Conservation (phyloP, 1,139 yeast genomes). For the Pneumocystis canis region DNA sequence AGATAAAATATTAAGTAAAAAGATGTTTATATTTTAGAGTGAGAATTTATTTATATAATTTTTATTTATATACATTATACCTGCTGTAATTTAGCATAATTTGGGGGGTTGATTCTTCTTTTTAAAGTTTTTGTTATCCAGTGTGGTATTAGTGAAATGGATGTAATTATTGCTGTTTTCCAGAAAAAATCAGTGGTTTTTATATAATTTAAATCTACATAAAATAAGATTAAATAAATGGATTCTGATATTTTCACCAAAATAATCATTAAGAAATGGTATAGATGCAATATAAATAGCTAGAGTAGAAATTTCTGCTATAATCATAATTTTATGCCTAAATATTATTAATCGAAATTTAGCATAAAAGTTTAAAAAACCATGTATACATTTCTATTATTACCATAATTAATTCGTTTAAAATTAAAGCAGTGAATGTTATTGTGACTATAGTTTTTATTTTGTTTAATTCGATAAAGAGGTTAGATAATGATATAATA, state of each 20-base stretch:
- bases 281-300: slow-evolving; percentile 53
- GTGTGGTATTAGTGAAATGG: slow-evolving; percentile 70
- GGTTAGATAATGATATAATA: slow-evolving; percentile 69
- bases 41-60: not conserved
- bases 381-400: slow-evolving; percentile 82
- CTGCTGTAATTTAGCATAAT: slow-evolving; percentile 83
- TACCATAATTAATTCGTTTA: slow-evolving; percentile 87
- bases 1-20: not conserved
- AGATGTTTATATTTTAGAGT: not conserved
- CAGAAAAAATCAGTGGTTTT: slow-evolving; percentile 47
- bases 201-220: slow-evolving; percentile 40
- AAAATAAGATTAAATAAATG: not conserved
- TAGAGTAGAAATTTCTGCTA: slow-evolving; percentile 58
- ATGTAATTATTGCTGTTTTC: slow-evolving; percentile 51
- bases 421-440: slow-evolving; percentile 62
- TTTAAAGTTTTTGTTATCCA: slow-evolving; percentile 69
- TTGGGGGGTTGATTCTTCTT: slow-evolving; percentile 75
- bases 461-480: slow-evolving; percentile 47
- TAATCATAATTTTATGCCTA: slow-evolving; percentile 49
- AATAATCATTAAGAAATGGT: slow-evolving; percentile 76
- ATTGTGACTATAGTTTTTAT: slow-evolving; percentile 62
- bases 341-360: not conserved
- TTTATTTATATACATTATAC: slow-evolving; percentile 30
- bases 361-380: slow-evolving; percentile 22
- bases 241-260: slow-evolving; percentile 25